Conservation (phyloP, 768 basidiomycete genomes). For the Royoungia palumana region DNA sequence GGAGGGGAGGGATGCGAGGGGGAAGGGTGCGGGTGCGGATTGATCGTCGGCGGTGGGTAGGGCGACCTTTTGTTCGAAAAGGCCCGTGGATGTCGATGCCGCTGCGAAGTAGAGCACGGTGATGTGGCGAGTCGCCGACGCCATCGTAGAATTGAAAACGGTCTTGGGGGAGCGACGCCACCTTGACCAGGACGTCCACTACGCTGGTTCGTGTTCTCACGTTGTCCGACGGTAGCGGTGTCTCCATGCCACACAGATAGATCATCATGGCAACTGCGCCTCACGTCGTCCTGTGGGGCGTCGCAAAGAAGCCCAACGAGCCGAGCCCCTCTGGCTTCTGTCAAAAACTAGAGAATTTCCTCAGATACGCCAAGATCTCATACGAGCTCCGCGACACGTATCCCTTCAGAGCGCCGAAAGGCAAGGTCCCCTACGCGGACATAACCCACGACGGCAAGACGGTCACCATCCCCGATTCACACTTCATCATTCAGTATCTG, state of each 20-base stretch:
- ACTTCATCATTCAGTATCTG: constrained; percentile 34
- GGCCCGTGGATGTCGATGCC: constrained; percentile 67
- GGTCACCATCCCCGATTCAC: constrained; percentile 27
- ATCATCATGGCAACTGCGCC: constrained; percentile 19
- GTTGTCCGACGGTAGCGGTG: not conserved
- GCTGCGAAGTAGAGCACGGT: constrained; percentile 55
- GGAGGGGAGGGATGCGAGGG: constrained; percentile 46
- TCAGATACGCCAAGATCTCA: constrained; percentile 23
- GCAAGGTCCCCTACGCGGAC: constrained; percentile 32
- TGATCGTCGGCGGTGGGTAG: constrained; percentile 33
- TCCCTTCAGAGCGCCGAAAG: constrained; percentile 30
- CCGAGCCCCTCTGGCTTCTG: constrained; percentile 32
- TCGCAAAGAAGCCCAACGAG: constrained; percentile 16
- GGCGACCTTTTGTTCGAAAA: constrained; percentile 49
- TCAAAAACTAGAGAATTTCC: constrained; percentile 34
- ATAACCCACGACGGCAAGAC: constrained; percentile 25
- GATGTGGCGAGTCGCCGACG: constrained; percentile 21
- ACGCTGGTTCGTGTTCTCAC: constrained; percentile 1
- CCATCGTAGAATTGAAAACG: no score
- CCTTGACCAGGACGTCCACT: not conserved
- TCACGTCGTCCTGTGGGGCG: constrained; percentile 27
- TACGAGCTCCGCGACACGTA: constrained; percentile 27
- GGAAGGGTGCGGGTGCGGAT: constrained; percentile 32
- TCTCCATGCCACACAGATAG: not conserved
- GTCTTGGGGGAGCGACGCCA: no score